These are phyloP conservation scores for Orobanche coerulescens DNA, from an alignment of 257 asterid species.

Conservation along the genomic window DNA sequence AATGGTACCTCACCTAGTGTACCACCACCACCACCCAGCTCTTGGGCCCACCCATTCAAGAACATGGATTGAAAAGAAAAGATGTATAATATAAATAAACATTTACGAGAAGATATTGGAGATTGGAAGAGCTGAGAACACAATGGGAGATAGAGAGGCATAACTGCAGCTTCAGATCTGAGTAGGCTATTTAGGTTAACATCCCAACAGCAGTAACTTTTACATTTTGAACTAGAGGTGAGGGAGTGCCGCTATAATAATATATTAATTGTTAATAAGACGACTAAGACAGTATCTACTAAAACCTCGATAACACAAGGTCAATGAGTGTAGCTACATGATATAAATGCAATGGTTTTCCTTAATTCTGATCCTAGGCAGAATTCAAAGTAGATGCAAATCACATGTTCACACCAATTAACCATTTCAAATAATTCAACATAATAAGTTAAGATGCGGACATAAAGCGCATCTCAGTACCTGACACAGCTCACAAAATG, in stretches of 20 bases:
- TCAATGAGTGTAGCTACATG: neutral
- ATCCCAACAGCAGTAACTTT: neutral
- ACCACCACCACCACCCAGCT: neutral
- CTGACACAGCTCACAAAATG: neutral
- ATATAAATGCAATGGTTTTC: neutral
- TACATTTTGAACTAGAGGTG: neutral
- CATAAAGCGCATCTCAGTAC: too few relatives aligned
- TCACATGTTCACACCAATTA: neutral
- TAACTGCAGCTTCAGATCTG: neutral
- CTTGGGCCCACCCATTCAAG: neutral
- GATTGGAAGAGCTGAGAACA: constrained; percentile 1
- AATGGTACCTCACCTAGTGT: neutral
- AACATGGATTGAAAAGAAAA: neutral
- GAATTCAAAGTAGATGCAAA: neutral
- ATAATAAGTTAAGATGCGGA: too few relatives aligned
- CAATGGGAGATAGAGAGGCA: constrained; percentile 1
- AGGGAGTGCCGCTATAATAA: too few relatives aligned
- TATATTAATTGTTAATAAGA: neutral
- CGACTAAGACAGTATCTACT: neutral
- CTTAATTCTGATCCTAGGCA: neutral
- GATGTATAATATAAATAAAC: neutral
- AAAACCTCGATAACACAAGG: neutral
- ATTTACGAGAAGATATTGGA: neutral
- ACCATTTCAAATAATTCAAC: too few relatives aligned
- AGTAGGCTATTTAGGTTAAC: neutral